Evolutionary conservation across 2,329 filamentous ascomycete genomes (phyloP).

Genomic region (Dothiorella sarmentorum): DNA sequence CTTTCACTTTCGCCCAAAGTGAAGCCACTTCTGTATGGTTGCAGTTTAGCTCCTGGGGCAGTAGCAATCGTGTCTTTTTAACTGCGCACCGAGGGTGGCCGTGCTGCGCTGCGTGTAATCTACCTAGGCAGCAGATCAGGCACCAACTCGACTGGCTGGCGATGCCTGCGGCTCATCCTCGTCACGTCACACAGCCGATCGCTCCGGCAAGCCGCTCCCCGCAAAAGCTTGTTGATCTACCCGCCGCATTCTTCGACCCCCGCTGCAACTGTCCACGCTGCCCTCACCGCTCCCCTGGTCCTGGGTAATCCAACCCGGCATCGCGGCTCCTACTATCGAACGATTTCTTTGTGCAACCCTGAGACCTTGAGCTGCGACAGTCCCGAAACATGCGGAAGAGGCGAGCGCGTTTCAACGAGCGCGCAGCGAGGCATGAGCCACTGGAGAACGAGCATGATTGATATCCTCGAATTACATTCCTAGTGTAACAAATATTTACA

Average conservation of each 20-base stretch:
- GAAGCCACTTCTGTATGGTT: not conserved
- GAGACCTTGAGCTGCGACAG: not conserved
- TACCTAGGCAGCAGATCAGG: not conserved
- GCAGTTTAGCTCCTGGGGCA: not conserved
- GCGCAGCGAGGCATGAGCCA: not conserved
- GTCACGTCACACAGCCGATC: constrained; percentile 8
- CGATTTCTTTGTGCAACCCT: not conserved
- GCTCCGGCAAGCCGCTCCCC: not conserved
- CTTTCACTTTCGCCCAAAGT: not conserved
- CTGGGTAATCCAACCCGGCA: not conserved
- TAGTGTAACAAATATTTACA: not conserved
- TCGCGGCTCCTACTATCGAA: not conserved
- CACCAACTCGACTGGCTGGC: not conserved
- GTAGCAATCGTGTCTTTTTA: not conserved
- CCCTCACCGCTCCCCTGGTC: not conserved
- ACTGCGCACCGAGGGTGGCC: not conserved
- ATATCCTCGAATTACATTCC: not conserved
- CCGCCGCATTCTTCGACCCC: not conserved
- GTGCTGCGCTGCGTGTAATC: not conserved
- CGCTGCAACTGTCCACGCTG: not conserved
- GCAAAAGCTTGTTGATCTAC: constrained; percentile 6
- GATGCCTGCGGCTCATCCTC: constrained; percentile 2
- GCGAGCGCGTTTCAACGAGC: not conserved
- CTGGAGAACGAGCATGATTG: too few relatives aligned
- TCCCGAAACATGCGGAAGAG: not conserved